Evolutionary conservation across 1,139 yeast species (phyloP), one percentile per base, ranked within the genome.

Genomic region (Pneumocystis canis): DNA sequence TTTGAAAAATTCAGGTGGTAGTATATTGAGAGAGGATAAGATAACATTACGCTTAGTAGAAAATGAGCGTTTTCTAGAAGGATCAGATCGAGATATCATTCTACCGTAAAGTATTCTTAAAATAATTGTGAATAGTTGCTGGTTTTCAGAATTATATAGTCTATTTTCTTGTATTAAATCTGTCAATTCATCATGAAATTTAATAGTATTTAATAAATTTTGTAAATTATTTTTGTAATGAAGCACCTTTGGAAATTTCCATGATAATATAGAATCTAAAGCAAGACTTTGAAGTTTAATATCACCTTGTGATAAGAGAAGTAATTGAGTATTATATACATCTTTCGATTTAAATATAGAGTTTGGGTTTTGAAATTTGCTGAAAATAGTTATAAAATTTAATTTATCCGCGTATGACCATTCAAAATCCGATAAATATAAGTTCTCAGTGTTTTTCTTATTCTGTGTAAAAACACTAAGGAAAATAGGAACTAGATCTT

Each of bases 91-190:
- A 33, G 61, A 62, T 56, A 67, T 63, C 59, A 89, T 89, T 67
- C 95, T 79, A 5, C 98, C 98, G 73, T 85, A 92, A 41, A 94
- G 75, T 33, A 94, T 85, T 67, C 97, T 77, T 60, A 90, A 74
- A 4, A 89, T 80, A 59, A 87, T 72, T 1, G 95, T 94, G 80
- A 89, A 81, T 5, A 92, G 78, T 0, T 68, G 73, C 0, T 73
- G 76, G 28, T 80, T 76, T 71, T 90, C 97, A 6, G 77, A 78
- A 16, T 77, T 78, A 67, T 86, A 89, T 61, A 89, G 78, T 1
- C 76, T 74, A 2, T 81, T 76, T n/a, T 79, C 82, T 5, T 73
- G 75, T 47, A 88, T 75, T 60, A 92, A 79, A 41, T 80, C 81
- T 39, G 87, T 77, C 41, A 90, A 76, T 73, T 90, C 97, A 72